Conservation (phyloP, 2,329 filamentous ascomycete species). For the Aspergillus viridinutans region DNA sequence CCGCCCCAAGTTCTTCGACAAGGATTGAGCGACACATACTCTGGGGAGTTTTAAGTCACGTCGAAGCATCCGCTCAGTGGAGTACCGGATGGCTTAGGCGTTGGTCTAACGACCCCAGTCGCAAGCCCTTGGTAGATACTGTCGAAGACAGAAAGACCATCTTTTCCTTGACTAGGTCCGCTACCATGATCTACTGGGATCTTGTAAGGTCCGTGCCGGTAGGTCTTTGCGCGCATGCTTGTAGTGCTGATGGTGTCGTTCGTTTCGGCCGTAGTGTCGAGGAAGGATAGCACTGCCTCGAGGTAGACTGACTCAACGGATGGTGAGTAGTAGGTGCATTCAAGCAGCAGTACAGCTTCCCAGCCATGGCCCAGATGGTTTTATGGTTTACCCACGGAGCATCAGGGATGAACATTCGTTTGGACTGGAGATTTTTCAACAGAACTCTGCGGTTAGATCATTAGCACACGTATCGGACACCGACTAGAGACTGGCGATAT, state of each 20-base stretch:
- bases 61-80: slow-evolving; percentile 46
- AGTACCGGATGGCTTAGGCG: slow-evolving; percentile 78
- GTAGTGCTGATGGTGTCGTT: slow-evolving; percentile 83
- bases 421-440: too few relatives aligned
- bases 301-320: too few relatives aligned
- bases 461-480: too few relatives aligned
- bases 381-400: too few relatives aligned
- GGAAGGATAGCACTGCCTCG: slow-evolving; percentile 73
- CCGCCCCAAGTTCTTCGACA: slow-evolving; percentile 61
- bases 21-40: slow-evolving; percentile 48
- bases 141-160: slow-evolving; percentile 88
- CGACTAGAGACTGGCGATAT: too few relatives aligned
- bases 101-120: slow-evolving; percentile 74
- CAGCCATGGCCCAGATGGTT: too few relatives aligned
- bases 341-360: too few relatives aligned
- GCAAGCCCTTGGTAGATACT: slow-evolving; percentile 92
- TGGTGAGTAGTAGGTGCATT: too few relatives aligned
- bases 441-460: too few relatives aligned
- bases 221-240: slow-evolving; percentile 94
- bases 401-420: too few relatives aligned
- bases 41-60: slow-evolving; percentile 12
- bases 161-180: slow-evolving; percentile 64
- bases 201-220: slow-evolving; percentile 83
- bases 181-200: slow-evolving; percentile 81
- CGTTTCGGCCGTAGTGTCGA: slow-evolving; percentile 74